A percentile compares a stretch with the other conserved stretches of the same genome.
Conservation (phyloP, 192 early-diverging fungal species). For the Coemansia sp. region DNA sequence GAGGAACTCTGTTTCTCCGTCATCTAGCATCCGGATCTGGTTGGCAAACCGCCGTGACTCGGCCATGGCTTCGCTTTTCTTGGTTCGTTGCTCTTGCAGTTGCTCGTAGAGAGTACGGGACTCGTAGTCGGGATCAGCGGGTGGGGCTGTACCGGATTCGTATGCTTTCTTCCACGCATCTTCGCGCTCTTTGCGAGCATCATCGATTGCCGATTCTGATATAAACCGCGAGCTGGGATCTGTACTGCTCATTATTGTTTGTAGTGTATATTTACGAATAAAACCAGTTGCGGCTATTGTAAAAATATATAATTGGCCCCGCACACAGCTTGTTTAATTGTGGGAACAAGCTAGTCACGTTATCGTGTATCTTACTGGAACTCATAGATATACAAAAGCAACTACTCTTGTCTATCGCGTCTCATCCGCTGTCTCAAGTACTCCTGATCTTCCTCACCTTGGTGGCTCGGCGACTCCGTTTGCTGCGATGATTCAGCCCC, state of each 20-base stretch:
- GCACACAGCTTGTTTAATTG: neutral
- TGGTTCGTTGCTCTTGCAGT: constrained; percentile 66
- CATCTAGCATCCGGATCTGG: constrained; percentile 64
- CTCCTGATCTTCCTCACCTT: no score
- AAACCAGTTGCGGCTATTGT: neutral
- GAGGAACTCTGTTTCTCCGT: constrained; percentile 70
- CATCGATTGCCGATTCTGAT: constrained; percentile 31
- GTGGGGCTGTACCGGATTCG: constrained; percentile 9
- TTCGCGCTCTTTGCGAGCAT: constrained; percentile 39
- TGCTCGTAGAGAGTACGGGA: constrained; percentile 73
- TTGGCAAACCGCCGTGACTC: constrained; percentile 57
- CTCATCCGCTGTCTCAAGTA: no score
- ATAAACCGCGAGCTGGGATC: constrained; percentile 43
- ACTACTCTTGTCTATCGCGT: no score
- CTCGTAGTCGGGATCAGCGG: constrained; percentile 55
- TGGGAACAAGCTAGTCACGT: neutral
- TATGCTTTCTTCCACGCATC: constrained; percentile 41
- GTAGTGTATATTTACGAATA: neutral
- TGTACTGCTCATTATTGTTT: neutral
- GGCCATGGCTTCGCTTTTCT: constrained; percentile 62
- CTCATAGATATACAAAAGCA: no score
- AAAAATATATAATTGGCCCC: no score
- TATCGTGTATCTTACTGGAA: no score
- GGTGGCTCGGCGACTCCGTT: no score
- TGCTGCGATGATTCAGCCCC: no score